Base-by-base conservation (phyloP, 352 stramenopile species). In the Phytophthora aleatoria region DNA sequence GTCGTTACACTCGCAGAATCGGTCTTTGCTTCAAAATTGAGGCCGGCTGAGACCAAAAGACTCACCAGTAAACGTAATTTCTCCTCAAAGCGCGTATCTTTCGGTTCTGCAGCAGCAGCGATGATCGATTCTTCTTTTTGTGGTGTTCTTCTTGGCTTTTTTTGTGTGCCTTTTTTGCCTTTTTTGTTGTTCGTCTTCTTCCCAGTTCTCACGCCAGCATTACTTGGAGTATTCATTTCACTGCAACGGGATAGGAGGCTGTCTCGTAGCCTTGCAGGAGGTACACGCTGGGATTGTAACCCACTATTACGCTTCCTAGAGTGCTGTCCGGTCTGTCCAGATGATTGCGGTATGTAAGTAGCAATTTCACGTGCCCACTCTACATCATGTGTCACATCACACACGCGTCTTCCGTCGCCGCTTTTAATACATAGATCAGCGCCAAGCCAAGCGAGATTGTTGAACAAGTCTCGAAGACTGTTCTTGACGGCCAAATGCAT, bases 401-500 rank as follows among this genome's bases (percentile, higher is more conserved):
- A 38, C 36, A 68, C 27, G 20, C 35, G 42, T 27, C 20, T 38
- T 0, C 57, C 61, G 0, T 52, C 28, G 0, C 33, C 57, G 26
- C 61, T 50, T 36, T 67, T 67, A 3, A 60, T 51, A 0, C 33
- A 31, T 56, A 67, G 24, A 43, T 76, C 48, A 0, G 55, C 69
- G 15, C 64, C 69, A 33, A 76, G 65, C 27, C 16, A 41, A 20
- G 72, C 31, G 1, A 55, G 10, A 41, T 6, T 27, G 8, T 28
- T 24, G 28, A 58, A 76, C 27, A 72, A 27, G 3, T 48, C 36
- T n/a, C 47, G 50, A 24, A 70, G 51, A 0, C 51, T 48, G 12
- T 66, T 28, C 43, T 70, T 68, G 0, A 73, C 72, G 28, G 61
- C 61, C 31, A 75, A 50, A 38, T 75, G 69, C 1, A 48, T 51